These are phyloP conservation scores for Populus hybrid DNA, from an alignment of 441 rosid species.

Conservation along the genomic window DNA sequence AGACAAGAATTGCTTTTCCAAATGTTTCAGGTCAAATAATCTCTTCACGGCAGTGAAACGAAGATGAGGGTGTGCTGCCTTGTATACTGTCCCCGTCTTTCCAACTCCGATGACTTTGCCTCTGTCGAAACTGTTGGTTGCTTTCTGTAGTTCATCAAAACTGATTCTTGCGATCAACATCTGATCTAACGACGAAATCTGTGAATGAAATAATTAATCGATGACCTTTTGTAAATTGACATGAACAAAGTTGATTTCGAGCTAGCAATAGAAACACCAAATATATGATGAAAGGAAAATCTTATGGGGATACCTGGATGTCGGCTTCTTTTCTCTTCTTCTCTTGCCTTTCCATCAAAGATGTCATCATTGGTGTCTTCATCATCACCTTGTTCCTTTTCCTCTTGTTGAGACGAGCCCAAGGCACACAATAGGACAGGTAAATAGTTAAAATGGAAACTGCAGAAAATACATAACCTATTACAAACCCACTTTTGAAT, in stretches of 20 bases:
- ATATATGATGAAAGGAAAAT: not conserved
- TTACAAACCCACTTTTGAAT: not conserved
- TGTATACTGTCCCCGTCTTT: slow-evolving; percentile 14
- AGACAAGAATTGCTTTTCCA: slow-evolving; percentile 12
- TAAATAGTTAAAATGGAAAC: no score
- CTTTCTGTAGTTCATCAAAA: slow-evolving; percentile 14
- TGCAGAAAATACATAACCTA: no score
- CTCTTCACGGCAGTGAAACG: slow-evolving; percentile 18
- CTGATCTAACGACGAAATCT: slow-evolving; percentile 19
- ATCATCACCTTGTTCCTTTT: not conserved
- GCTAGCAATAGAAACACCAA: not conserved
- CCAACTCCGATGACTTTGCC: not conserved
- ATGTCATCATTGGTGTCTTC: no score
- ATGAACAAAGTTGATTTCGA: not conserved
- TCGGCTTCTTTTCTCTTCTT: no score
- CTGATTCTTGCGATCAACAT: slow-evolving; percentile 14
- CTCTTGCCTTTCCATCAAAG: no score
- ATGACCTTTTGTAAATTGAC: not conserved
- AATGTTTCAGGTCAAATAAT: slow-evolving; percentile 8
- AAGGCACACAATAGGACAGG: not conserved
- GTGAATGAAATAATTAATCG: not conserved
- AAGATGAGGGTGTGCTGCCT: slow-evolving; percentile 10
- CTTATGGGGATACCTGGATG: no score
- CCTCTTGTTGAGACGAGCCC: not conserved
- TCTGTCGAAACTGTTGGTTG: slow-evolving; percentile 22